Evolutionary conservation across 2,329 filamentous ascomycete genomes (phyloP), one percentile per base, ranked within the genome.

Genomic region (Purpureocillium takamizusanense): DNA sequence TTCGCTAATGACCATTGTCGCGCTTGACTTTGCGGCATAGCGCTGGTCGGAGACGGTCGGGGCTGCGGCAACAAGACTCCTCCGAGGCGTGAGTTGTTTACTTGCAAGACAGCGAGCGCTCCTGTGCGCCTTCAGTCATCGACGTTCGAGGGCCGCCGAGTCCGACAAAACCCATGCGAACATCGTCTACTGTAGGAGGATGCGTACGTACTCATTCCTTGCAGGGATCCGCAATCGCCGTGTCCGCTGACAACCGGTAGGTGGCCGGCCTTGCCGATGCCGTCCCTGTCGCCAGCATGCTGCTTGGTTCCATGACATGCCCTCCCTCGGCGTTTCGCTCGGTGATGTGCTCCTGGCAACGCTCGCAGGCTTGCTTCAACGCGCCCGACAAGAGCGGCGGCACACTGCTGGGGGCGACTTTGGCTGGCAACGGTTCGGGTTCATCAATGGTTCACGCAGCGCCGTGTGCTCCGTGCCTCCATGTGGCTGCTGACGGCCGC

Each of bases 201-300:
- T n/a, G n/a, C n/a, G n/a, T n/a, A n/a, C n/a, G n/a, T n/a, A n/a
- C n/a, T n/a, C n/a, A n/a, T n/a, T n/a, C n/a, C n/a, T n/a, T n/a
- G n/a, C n/a, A n/a, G n/a, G n/a, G n/a, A n/a, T 10, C 35, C 28
- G 46, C 48, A 35, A 48, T 60, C 13, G 53, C 60, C 17, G 48
- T 61, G 39, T 52, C 63, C 45, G 59, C 59, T 37, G 60, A 63
- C 34, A 61, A 56, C 48, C 62, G 59, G 58, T 56, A 62, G 31
- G 50, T 56, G 32, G 39, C 56, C 34, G 53, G 58, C 4, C 44
- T 55, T 12, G 46, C 50, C 6, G 53, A 60, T 18, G 12, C 41
- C 46, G 13, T 45, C 51, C 21, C 40, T 58, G 18, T 42, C 51
- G 14, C 46, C 55, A 3, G 50, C 52, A 3, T 49, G 55, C n/a